phyloP scores from a whole-genome alignment of 768 basidiomycete genomes.

The Naganishia onofrii region DNA sequence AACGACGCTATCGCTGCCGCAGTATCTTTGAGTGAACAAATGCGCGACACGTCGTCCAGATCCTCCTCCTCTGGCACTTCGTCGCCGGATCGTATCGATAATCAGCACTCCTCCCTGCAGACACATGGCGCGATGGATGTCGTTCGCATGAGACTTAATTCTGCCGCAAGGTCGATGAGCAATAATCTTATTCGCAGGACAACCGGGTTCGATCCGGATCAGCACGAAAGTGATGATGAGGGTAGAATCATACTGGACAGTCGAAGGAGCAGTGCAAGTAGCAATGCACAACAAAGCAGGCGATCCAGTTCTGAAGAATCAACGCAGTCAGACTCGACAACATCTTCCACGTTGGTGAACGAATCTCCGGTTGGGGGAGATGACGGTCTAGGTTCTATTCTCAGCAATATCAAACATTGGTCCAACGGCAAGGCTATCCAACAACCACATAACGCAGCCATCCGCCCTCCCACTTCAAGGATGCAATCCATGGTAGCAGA shows the following conservation, averaged over 20 bases:
- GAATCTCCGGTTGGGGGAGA: background rate
- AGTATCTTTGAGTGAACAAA: background rate
- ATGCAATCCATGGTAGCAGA: background rate
- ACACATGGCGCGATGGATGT: background rate
- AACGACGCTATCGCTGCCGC: conserved; percentile 11
- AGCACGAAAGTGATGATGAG: background rate
- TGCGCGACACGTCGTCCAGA: background rate
- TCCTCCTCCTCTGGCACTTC: background rate
- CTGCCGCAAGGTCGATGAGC: conserved; percentile 12
- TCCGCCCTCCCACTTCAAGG: conserved; percentile 4
- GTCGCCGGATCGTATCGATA: background rate
- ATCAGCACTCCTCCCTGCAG: conserved; percentile 7
- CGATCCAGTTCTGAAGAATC: conserved; percentile 7
- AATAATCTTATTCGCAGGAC: conserved; percentile 8
- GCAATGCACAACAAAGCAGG: background rate
- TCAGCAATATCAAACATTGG: conserved; percentile 2
- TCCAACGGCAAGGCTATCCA: background rate
- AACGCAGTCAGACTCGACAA: background rate
- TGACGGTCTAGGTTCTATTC: conserved; percentile 10
- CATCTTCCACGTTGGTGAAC: background rate
- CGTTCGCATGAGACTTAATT: conserved; percentile 2
- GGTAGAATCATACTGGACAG: conserved; percentile 1
- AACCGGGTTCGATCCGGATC: conserved; percentile 5
- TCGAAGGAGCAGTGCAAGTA: background rate
- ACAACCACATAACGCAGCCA: background rate